phyloP scores from a whole-genome alignment of 306 rosid species.

The Neltuma alba region DNA sequence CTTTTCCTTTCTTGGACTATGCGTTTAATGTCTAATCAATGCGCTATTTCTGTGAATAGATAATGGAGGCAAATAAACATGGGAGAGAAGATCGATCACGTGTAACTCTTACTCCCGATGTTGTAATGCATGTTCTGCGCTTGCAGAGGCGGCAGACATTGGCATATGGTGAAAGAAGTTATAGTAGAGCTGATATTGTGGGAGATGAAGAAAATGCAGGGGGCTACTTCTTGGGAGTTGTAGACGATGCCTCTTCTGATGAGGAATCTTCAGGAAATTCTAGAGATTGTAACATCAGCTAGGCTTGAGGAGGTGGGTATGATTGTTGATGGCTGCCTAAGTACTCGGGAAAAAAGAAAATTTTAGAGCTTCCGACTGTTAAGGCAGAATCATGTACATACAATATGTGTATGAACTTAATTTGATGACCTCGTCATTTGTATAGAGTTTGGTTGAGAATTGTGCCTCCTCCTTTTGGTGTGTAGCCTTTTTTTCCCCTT shows the following conservation, averaged over 20 bases:
- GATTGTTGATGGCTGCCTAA: not conserved
- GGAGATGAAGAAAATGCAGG: conserved; percentile 53
- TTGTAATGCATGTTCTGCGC: conserved; percentile 56
- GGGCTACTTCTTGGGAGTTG: conserved; percentile 32
- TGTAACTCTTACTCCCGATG: conserved; percentile 51
- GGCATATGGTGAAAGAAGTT: conserved; percentile 49
- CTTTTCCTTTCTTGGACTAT: not conserved
- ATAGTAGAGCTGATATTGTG: conserved; percentile 43
- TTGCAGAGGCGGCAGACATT: conserved; percentile 59
- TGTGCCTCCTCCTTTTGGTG: not conserved
- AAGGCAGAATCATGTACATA: not conserved
- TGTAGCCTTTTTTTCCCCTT: not conserved
- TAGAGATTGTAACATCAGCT: not conserved
- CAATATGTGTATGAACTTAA: not conserved
- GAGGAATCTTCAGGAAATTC: conserved; percentile 38
- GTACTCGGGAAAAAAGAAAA: no score
- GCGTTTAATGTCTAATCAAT: not conserved
- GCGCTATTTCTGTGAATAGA: conserved; percentile 36
- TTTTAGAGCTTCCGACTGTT: not conserved
- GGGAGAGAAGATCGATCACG: conserved; percentile 53
- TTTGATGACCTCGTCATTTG: not conserved
- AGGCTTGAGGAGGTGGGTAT: not conserved
- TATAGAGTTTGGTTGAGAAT: not conserved
- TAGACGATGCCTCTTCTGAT: conserved; percentile 44
- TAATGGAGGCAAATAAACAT: conserved; percentile 52